These are phyloP conservation scores for Miscanthus lutarioriparius DNA, from an alignment of 176 grass and related monocot genomes.

Conservation along the genomic window DNA sequence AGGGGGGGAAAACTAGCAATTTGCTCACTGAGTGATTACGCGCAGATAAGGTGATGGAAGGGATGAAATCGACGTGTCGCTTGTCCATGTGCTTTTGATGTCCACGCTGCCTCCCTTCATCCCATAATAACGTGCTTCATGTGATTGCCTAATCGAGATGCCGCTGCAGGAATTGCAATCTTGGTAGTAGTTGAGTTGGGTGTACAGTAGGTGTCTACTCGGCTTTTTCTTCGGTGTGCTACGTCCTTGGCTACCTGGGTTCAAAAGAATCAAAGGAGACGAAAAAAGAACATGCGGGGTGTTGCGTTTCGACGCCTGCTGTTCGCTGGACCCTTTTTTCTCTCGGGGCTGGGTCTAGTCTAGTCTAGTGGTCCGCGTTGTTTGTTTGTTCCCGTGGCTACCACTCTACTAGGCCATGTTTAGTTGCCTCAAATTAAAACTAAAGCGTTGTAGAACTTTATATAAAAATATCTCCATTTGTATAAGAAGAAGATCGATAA, in stretches of 20 bases:
- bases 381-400: no score
- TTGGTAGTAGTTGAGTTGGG: conserved; percentile 12
- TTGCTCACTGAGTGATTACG: neutral
- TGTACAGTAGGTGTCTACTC: neutral
- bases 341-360: no score
- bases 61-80: neutral
- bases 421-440: no score
- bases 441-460: no score
- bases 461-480: no score
- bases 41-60: neutral
- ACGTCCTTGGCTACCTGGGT: neutral
- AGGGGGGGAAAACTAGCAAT: neutral
- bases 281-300: conserved; percentile 20
- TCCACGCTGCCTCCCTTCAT: neutral
- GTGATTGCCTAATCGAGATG: neutral
- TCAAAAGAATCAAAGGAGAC: neutral
- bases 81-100: neutral
- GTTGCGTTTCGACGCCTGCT: conserved; percentile 33
- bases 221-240: neutral
- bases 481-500: no score
- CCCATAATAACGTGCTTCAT: conserved; percentile 6
- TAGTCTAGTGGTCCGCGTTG: no score
- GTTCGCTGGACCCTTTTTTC: neutral
- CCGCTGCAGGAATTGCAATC: neutral
- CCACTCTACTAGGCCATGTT: no score